Evolutionary conservation across 768 basidiomycete genomes (phyloP).

Genomic region (Naganishia vaughanmartiniae): DNA sequence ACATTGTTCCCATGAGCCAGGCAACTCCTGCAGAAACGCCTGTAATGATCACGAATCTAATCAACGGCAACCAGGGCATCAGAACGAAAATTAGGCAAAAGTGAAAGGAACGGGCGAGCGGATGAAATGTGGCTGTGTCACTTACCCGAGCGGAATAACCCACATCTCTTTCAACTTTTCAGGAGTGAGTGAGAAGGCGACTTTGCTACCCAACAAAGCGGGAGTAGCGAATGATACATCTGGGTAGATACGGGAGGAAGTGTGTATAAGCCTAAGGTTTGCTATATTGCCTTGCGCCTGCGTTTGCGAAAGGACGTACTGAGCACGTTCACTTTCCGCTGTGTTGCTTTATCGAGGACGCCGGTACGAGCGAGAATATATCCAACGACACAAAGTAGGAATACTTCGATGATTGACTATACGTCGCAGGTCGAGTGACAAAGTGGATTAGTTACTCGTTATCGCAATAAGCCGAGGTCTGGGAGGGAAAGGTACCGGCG

Average conservation of each 20-base stretch:
- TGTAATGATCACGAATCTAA: conserved; percentile 76
- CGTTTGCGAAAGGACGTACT: conserved; percentile 55
- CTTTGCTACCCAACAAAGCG: conserved; percentile 83
- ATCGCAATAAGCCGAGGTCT: neutral
- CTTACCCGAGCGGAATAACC: conserved; percentile 51
- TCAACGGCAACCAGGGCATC: conserved; percentile 58
- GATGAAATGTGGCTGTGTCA: neutral
- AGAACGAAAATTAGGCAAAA: conserved; percentile 60
- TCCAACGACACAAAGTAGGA: conserved; percentile 77
- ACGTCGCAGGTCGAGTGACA: conserved; percentile 46
- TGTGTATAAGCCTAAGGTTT: neutral
- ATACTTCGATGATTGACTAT: conserved; percentile 86
- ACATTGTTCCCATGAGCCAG: conserved; percentile 62
- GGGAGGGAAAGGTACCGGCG: neutral
- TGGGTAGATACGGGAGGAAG: neutral
- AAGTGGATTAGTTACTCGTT: neutral
- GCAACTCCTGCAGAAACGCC: conserved; percentile 68
- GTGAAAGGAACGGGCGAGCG: neutral
- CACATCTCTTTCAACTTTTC: conserved; percentile 51
- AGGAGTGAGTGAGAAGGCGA: conserved; percentile 84
- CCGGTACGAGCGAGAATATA: conserved; percentile 68
- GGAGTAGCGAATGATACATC: conserved; percentile 74
- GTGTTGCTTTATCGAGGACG: conserved; percentile 82
- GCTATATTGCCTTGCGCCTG: neutral
- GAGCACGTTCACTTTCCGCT: conserved; percentile 55